Conservation (phyloP, 1,139 yeast genomes). For the Arxiozyma telluris region DNA sequence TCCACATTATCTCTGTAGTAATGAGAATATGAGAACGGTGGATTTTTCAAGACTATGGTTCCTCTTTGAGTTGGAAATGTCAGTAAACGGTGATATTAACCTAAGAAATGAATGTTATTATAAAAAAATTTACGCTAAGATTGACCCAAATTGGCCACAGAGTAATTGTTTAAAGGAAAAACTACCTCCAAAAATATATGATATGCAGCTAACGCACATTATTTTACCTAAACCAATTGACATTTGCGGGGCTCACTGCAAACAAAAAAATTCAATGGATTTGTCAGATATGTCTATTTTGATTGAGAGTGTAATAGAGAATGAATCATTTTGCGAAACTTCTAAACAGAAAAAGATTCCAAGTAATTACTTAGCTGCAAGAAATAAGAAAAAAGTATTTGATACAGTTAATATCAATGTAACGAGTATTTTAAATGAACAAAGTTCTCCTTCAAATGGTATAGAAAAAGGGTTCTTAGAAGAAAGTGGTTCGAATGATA, state of each 20-base stretch:
- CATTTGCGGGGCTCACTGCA: neutral
- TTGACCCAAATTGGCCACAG: constrained; percentile 19
- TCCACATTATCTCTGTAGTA: constrained; percentile 16
- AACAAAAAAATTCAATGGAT: neutral
- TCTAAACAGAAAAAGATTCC: constrained; percentile 9
- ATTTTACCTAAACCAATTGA: constrained; percentile 6
- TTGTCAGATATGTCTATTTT: constrained; percentile 9
- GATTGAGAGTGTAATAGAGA: constrained; percentile 13
- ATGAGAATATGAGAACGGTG: constrained; percentile 9
- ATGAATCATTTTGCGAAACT: neutral
- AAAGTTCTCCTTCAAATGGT: neutral
- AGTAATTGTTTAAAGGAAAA: constrained; percentile 8
- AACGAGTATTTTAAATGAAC: constrained; percentile 10
- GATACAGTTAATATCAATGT: constrained; percentile 13
- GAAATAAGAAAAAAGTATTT: constrained; percentile 16
- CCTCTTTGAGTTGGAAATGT: constrained; percentile 27
- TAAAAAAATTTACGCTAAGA: constrained; percentile 17
- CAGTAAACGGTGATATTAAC: constrained; percentile 15
- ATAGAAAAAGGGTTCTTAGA: neutral
- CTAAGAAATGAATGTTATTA: constrained; percentile 23
- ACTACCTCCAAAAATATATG: constrained; percentile 6
- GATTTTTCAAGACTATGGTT: constrained; percentile 20
- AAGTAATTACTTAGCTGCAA: constrained; percentile 12
- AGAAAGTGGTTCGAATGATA: no score
- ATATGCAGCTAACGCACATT: constrained; percentile 7